Conservation (phyloP, 108 stramenopile species). For the Nannochloropsis gaditana region DNA sequence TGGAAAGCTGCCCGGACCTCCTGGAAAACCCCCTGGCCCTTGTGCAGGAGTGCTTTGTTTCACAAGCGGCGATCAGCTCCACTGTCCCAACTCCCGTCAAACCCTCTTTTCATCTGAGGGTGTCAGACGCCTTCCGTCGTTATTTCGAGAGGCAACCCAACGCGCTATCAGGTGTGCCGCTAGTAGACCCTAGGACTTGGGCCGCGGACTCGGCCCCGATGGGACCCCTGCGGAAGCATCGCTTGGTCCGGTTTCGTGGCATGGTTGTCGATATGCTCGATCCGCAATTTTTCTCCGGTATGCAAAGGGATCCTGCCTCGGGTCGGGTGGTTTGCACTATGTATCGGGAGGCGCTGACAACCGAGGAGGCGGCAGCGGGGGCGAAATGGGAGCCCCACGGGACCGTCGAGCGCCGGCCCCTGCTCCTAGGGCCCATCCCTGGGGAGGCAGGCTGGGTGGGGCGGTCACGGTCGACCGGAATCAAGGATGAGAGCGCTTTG, state of each 20-base stretch:
- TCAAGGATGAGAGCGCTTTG: background rate
- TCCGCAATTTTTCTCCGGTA: background rate
- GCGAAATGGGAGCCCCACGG: background rate
- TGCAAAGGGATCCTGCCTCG: background rate
- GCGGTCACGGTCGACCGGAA: background rate
- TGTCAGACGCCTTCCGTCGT: background rate
- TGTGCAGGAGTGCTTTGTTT: background rate
- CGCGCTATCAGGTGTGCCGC: background rate
- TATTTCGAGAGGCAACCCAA: background rate
- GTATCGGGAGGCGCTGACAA: slow-evolving; percentile 5
- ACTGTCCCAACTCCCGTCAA: background rate
- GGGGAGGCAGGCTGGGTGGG: background rate
- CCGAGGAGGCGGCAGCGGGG: background rate
- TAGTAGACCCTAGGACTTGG: background rate
- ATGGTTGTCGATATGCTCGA: slow-evolving; percentile 15
- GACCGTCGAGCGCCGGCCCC: background rate
- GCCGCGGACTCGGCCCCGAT: background rate
- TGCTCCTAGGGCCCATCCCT: slow-evolving; percentile 16
- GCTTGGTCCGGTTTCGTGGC: background rate
- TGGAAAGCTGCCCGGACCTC: background rate
- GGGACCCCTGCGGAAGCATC: background rate
- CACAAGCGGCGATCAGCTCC: background rate
- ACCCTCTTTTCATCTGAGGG: background rate
- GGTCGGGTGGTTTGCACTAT: background rate
- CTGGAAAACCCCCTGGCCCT: background rate